phyloP scores from a whole-genome alignment of 2,329 filamentous ascomycete genomes.

The Fusarium chaquense region DNA sequence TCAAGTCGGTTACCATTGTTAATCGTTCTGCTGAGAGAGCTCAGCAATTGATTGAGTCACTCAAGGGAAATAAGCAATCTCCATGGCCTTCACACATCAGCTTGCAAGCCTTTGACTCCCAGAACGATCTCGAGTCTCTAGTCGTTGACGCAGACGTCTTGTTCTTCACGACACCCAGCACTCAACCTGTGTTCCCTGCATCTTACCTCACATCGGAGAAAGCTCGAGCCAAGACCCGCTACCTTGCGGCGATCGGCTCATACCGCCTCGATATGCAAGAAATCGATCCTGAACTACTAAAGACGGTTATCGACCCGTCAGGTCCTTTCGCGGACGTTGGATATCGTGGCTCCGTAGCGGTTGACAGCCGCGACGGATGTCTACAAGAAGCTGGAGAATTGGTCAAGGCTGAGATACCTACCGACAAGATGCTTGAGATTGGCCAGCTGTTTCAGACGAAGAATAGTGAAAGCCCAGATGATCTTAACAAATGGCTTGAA shows the following conservation, averaged over 20 bases:
- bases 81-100: constrained; percentile 35
- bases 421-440: constrained; percentile 52
- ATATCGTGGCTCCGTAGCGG: constrained; percentile 36
- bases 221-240: constrained; percentile 44
- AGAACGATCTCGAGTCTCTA: constrained; percentile 34
- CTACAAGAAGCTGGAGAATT: constrained; percentile 50
- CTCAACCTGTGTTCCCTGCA: constrained; percentile 46
- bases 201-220: constrained; percentile 38
- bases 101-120: constrained; percentile 26
- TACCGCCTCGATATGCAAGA: constrained; percentile 52
- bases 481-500: constrained; percentile 69
- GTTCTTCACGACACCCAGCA: constrained; percentile 52
- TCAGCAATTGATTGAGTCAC: constrained; percentile 35
- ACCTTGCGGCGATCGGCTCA: constrained; percentile 50
- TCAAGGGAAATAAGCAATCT: constrained; percentile 19
- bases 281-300: constrained; percentile 49
- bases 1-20: constrained; percentile 50
- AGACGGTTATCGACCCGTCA: constrained; percentile 34
- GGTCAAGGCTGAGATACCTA: constrained; percentile 44
- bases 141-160: constrained; percentile 45
- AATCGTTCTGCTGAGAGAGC: constrained; percentile 49
- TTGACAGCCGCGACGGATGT: constrained; percentile 49
- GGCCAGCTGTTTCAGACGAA: constrained; percentile 64
- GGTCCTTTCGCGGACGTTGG: constrained; percentile 1
- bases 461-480: not conserved